Base-by-base conservation (phyloP, 78 protist species). In the Dictyostelium capitatum region DNA sequence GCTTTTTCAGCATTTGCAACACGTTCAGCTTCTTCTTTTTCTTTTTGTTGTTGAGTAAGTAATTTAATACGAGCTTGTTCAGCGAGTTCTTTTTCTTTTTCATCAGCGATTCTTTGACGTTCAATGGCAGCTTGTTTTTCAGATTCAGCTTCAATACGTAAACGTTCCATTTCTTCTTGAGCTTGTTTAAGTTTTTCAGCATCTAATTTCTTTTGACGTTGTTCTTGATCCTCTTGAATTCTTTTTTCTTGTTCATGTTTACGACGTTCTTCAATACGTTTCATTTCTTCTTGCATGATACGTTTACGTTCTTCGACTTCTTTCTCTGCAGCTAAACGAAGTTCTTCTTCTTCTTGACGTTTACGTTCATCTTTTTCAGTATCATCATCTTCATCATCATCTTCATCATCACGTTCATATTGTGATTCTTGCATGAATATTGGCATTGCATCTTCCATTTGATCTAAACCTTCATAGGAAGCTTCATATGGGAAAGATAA, bases 231-330 rank as follows among this genome's bases (percentile, higher is more conserved):
- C 43, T 87, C 93, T 64, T 77, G 75, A 17, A 41, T 41, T 48
- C 93, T 80, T 25, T 77, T 54, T 64, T 87, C 93, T 50, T 87
- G 83, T 46, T 87, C 93, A 48, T 79, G 84, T 43, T 77, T 87
- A 57, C 93, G 65, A 59, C 93, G 67, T 37, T 25, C 32, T 50
- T 87, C 93, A 70, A 87, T 87, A 65, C 93, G 77, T 70, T 87
- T 87, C 28, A 87, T 41, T 69, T 87, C 93, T 43, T 87, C 93
- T 73, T 87, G 83, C 93, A 87, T 87, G 25, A 87, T 87, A 62
- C 84, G 79, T 82, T 87, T 87, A 19, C 93, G 41, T 74, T 87
- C 93, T 32, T 65, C 62, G 10, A 87, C 69, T 25, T 87, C 93
- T 20, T 56, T 74, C 43, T 87, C 93, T 7, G 93, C 93, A 0